These are phyloP conservation scores for Apophysomyces elegans DNA, from an alignment of 371 early-diverging fungal genomes.

Conservation along the genomic window DNA sequence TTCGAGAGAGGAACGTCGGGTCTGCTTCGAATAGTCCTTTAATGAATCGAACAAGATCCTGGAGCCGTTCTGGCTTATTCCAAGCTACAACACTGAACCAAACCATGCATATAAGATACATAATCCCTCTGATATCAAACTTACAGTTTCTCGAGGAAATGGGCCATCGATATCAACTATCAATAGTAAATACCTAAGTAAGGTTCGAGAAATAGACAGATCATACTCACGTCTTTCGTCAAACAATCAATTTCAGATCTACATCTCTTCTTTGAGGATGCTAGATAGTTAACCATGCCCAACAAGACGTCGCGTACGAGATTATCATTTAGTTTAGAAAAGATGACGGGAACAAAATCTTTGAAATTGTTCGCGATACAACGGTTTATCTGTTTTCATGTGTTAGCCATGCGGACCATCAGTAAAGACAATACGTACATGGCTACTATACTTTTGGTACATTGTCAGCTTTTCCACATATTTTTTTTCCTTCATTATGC, in stretches of 20 bases:
- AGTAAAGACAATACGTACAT: conserved; percentile 25
- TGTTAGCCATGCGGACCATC: not conserved
- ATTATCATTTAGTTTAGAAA: conserved; percentile 17
- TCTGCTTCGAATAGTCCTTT: conserved; percentile 51
- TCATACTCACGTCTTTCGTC: conserved; percentile 27
- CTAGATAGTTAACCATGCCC: conserved; percentile 37
- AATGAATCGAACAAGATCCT: conserved; percentile 38
- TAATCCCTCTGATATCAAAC: not conserved
- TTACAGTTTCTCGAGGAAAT: conserved; percentile 47
- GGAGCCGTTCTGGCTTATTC: conserved; percentile 26
- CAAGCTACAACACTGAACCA: conserved; percentile 27
- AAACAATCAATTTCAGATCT: conserved; percentile 20
- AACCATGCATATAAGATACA: no score
- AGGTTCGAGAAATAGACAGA: no score
- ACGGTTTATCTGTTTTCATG: conserved; percentile 27
- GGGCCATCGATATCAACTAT: conserved; percentile 37
- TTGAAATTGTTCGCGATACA: conserved; percentile 35
- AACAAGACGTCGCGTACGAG: conserved; percentile 30
- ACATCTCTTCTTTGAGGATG: conserved; percentile 20
- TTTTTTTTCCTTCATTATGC: not conserved
- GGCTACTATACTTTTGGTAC: conserved; percentile 30
- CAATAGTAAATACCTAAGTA: not conserved
- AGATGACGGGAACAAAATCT: conserved; percentile 22
- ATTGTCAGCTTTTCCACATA: conserved; percentile 25
- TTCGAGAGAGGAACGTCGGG: conserved; percentile 45